Evolutionary conservation across 2,329 filamentous ascomycete species (phyloP).

Genomic region (Aspergillus sp.): DNA sequence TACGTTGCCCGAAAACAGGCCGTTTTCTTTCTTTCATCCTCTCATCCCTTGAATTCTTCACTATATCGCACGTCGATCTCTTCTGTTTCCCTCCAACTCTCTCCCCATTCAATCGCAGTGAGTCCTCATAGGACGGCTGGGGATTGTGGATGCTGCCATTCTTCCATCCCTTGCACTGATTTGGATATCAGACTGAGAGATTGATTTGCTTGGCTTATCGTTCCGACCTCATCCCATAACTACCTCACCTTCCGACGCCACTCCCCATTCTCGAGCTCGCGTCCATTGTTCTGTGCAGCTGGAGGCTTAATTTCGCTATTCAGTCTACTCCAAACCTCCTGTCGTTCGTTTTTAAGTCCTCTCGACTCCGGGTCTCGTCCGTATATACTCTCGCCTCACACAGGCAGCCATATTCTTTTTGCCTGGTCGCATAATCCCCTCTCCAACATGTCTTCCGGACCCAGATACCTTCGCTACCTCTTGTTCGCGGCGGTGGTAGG

Average conservation of each 20-base stretch:
- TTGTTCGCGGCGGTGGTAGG: constrained; percentile 14
- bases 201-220: background rate
- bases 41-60: background rate
- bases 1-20: constrained; percentile 2
- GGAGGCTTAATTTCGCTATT: background rate
- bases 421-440: background rate
- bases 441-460: constrained; percentile 15
- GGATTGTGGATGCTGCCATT: background rate
- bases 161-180: background rate
- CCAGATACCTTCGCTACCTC: constrained; percentile 17
- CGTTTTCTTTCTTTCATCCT: background rate
- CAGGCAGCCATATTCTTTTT: constrained; percentile 2
- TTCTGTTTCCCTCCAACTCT: background rate
- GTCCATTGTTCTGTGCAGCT: background rate
- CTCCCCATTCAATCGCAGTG: background rate
- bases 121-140: background rate
- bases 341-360: background rate
- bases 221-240: background rate
- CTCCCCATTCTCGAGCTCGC: background rate
- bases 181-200: background rate
- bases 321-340: background rate
- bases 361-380: background rate
- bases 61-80: background rate
- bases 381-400: background rate
- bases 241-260: background rate